Evolutionary conservation across 148 eudicot species (phyloP).

Genomic region (Vaccinium myrtillus): DNA sequence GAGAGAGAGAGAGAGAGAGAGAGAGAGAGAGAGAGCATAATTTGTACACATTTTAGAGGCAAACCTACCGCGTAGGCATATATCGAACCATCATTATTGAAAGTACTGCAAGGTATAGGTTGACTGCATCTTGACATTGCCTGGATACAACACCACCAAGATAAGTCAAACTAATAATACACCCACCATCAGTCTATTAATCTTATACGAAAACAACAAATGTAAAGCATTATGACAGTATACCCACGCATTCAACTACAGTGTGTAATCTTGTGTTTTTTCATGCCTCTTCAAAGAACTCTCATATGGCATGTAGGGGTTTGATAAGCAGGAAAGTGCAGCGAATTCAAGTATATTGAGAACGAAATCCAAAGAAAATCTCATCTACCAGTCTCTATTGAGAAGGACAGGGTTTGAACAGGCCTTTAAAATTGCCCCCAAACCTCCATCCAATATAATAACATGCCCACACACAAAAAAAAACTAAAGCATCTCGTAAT

Average conservation of each 20-base stretch:
- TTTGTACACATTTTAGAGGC: conserved; percentile 11
- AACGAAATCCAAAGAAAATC: neutral
- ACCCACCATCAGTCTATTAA: neutral
- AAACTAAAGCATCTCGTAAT: neutral
- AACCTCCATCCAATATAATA: neutral
- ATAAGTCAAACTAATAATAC: conserved; percentile 5
- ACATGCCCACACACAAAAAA: neutral
- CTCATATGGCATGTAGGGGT: neutral
- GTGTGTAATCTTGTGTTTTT: neutral
- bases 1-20: neutral
- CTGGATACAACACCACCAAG: conserved; percentile 31
- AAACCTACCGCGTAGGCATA: conserved; percentile 79
- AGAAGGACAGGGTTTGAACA: neutral
- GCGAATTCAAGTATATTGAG: neutral
- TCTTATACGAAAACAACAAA: neutral
- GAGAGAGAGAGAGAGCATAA: too few relatives aligned
- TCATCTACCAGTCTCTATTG: neutral
- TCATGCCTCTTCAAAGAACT: neutral
- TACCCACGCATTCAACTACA: neutral
- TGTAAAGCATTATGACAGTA: neutral
- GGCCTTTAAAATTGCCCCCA: neutral
- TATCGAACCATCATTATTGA: conserved; percentile 86
- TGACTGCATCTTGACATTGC: conserved; percentile 88
- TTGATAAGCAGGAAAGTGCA: neutral
- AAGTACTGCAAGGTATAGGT: conserved; percentile 77